Evolutionary conservation across 768 basidiomycete species (phyloP).

Genomic region (Russula sp.): DNA sequence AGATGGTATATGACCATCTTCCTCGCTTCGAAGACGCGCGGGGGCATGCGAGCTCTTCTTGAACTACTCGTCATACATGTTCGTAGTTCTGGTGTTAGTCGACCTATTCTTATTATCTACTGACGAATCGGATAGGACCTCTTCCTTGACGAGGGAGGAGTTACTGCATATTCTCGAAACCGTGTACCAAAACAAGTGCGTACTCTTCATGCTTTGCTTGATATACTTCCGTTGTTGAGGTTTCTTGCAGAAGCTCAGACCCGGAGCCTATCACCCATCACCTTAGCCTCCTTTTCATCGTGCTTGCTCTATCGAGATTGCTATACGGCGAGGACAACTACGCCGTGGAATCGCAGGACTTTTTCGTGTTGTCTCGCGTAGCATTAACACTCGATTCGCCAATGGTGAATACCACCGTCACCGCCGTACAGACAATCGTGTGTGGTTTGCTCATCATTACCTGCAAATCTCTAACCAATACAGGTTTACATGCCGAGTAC

Average conservation of each 20-base stretch:
- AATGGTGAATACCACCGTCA: constrained; percentile 49
- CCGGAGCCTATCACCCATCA: constrained; percentile 46
- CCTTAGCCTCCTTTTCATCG: constrained; percentile 58
- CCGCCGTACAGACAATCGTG: constrained; percentile 56
- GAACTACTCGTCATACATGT: constrained; percentile 53
- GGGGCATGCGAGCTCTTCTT: constrained; percentile 62
- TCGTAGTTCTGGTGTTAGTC: constrained; percentile 30
- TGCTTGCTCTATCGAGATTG: constrained; percentile 64
- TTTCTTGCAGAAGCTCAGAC: constrained; percentile 40
- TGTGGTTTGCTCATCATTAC: constrained; percentile 31
- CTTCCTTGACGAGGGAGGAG: constrained; percentile 51
- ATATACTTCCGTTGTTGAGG: not conserved
- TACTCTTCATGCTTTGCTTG: not conserved
- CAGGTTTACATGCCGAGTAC: constrained; percentile 48
- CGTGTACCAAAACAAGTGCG: constrained; percentile 54
- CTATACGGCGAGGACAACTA: constrained; percentile 55
- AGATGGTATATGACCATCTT: constrained; percentile 47
- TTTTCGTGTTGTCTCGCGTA: constrained; percentile 56
- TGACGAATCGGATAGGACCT: constrained; percentile 44
- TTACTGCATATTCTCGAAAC: constrained; percentile 53
- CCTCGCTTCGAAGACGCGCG: constrained; percentile 60
- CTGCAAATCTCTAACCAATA: constrained; percentile 30
- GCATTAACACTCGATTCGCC: constrained; percentile 50
- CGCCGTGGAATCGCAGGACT: constrained; percentile 56
- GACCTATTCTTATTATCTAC: not conserved